Conservation (phyloP, 2,329 filamentous ascomycete species). For the Thelonectria rubi region DNA sequence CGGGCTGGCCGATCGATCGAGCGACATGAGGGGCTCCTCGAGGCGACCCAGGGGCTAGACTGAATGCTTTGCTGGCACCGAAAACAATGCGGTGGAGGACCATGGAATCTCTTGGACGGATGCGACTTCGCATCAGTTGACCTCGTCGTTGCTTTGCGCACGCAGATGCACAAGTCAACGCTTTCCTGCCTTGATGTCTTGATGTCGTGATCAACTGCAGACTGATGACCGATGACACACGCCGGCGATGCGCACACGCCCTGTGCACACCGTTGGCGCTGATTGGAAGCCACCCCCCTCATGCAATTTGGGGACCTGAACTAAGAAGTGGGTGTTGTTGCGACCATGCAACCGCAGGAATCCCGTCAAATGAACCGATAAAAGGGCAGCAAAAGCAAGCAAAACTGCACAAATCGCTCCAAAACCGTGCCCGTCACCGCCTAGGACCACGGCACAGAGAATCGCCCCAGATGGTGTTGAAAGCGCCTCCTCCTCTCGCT, state of each 20-base stretch:
- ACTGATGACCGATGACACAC: constrained; percentile 5
- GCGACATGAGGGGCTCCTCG: constrained; percentile 9
- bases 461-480: not conserved
- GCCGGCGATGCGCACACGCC: constrained; percentile 1
- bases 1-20: constrained; percentile 19
- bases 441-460: not conserved
- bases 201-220: constrained; percentile 14
- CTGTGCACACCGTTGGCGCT: not conserved
- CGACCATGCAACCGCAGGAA: constrained; percentile 15
- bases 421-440: constrained; percentile 1
- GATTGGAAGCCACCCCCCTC: constrained; percentile 6
- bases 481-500: not conserved
- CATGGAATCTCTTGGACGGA: not conserved
- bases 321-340: constrained; percentile 4
- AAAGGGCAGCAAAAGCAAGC: constrained; percentile 13
- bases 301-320: not conserved
- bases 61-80: constrained; percentile 20
- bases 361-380: constrained; percentile 10
- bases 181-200: not conserved
- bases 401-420: not conserved
- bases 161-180: no score
- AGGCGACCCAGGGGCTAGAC: constrained; percentile 10
- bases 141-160: no score
- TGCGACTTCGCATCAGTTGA: not conserved
- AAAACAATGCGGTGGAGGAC: constrained; percentile 10